These are phyloP conservation scores for Diaporthe australafricana DNA, from an alignment of 2,329 filamentous ascomycete genomes.

Conservation along the genomic window DNA sequence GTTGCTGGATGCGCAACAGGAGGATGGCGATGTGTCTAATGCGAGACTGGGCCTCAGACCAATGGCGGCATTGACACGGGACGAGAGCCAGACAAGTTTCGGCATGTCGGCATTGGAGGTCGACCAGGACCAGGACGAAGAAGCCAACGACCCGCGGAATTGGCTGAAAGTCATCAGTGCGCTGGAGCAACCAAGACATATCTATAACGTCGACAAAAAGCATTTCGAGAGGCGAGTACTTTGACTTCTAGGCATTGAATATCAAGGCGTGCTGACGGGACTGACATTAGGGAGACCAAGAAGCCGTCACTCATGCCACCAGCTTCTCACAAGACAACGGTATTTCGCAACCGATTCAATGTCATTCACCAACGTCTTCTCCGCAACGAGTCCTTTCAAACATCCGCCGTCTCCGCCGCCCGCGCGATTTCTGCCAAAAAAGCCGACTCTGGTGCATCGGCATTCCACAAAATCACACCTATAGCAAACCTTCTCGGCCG, in stretches of 20 bases:
- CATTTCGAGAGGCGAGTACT: slow-evolving; percentile 81
- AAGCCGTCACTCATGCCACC: slow-evolving; percentile 80
- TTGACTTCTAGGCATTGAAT: not conserved
- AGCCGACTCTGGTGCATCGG: slow-evolving; percentile 71
- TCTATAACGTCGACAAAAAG: slow-evolving; percentile 85
- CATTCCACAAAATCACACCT: slow-evolving; percentile 86
- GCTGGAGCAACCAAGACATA: slow-evolving; percentile 84
- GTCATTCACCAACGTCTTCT: slow-evolving; percentile 92
- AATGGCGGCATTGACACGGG: slow-evolving; percentile 57
- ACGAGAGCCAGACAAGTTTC: slow-evolving; percentile 76
- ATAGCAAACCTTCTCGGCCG: slow-evolving; percentile 82
- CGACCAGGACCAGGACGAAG: slow-evolving; percentile 66
- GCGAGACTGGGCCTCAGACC: slow-evolving; percentile 68
- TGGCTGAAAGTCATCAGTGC: slow-evolving; percentile 89
- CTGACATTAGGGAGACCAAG: slow-evolving; percentile 63
- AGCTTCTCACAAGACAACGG: slow-evolving; percentile 82
- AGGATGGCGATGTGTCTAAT: slow-evolving; percentile 64
- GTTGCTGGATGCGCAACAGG: slow-evolving; percentile 66
- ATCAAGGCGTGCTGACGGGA: slow-evolving; percentile 14
- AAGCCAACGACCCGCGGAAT: slow-evolving; percentile 75
- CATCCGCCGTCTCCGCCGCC: slow-evolving; percentile 76
- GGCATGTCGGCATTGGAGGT: slow-evolving; percentile 66
- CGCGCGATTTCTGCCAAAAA: slow-evolving; percentile 66
- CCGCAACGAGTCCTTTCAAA: slow-evolving; percentile 93
- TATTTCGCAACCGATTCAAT: slow-evolving; percentile 92